Evolutionary conservation across 331 rosid species (phyloP).

Genomic region (Rhamnella rubrinervis): DNA sequence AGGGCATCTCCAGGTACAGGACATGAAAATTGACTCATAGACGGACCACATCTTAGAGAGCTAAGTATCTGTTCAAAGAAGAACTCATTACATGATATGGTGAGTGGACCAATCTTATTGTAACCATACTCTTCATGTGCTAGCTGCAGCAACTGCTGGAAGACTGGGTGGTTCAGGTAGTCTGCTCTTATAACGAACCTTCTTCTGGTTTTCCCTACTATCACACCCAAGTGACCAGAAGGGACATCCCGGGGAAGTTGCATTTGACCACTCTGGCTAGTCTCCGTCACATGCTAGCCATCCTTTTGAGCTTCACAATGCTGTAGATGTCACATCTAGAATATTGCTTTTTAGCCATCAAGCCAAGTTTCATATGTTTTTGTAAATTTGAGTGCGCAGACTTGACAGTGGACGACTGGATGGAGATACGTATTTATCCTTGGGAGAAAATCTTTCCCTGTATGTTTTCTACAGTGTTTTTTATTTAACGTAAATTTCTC

Average conservation of each 20-base stretch:
- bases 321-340: background rate
- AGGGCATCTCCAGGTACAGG: background rate
- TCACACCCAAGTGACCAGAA: slow-evolving; percentile 60
- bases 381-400: too few relatives aligned
- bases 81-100: slow-evolving; percentile 60
- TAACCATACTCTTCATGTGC: slow-evolving; percentile 54
- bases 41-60: slow-evolving; percentile 23
- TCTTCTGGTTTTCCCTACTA: slow-evolving; percentile 48
- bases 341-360: too few relatives aligned
- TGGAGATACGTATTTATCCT: too few relatives aligned
- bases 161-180: slow-evolving; percentile 58
- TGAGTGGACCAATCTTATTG: slow-evolving; percentile 44
- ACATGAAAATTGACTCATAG: too few relatives aligned
- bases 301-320: slow-evolving; percentile 22
- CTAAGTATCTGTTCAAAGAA: slow-evolving; percentile 49
- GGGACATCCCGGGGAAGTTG: slow-evolving; percentile 52
- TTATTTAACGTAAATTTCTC: too few relatives aligned
- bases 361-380: too few relatives aligned
- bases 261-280: slow-evolving; percentile 22
- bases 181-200: slow-evolving; percentile 54
- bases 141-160: slow-evolving; percentile 44
- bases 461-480: too few relatives aligned
- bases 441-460: too few relatives aligned
- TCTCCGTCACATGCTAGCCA: slow-evolving; percentile 47
- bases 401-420: too few relatives aligned